Evolutionary conservation across 2,329 filamentous ascomycete genomes (phyloP).

Genomic region (Alternaria viburni): DNA sequence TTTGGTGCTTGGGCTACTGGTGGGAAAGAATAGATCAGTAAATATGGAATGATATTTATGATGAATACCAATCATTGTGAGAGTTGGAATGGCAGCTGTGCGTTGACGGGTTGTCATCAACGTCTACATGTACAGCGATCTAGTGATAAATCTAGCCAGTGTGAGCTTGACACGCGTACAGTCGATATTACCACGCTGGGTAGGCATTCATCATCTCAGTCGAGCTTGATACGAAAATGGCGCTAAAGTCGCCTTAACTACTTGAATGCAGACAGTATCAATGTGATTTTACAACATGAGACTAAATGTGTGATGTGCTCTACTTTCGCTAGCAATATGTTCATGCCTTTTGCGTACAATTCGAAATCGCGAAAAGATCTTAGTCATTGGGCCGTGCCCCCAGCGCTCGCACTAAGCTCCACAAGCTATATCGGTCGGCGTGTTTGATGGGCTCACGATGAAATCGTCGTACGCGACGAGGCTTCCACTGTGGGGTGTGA

Average conservation of each 20-base stretch:
- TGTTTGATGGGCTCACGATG: neutral
- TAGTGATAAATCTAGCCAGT: neutral
- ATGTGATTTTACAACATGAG: neutral
- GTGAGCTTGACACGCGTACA: neutral
- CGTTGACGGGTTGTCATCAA: neutral
- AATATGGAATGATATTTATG: neutral
- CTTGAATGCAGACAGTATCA: neutral
- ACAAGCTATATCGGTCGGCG: slow-evolving; percentile 5
- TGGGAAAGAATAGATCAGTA: neutral
- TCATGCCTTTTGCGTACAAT: neutral
- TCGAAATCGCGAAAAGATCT: neutral
- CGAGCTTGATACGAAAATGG: neutral
- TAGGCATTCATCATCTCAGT: neutral
- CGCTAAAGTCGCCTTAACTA: neutral
- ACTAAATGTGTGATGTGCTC: neutral
- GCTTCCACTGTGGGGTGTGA: slow-evolving; percentile 1
- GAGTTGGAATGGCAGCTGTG: neutral
- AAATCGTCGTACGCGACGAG: slow-evolving; percentile 5
- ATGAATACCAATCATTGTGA: neutral
- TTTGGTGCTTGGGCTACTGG: neutral
- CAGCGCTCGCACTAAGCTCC: neutral
- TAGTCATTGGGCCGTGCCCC: neutral
- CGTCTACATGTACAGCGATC: neutral
- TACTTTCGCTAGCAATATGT: neutral
- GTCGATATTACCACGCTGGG: neutral